phyloP scores from a whole-genome alignment of 2,329 filamentous ascomycete genomes.

The Ramularia collo-cygni region DNA sequence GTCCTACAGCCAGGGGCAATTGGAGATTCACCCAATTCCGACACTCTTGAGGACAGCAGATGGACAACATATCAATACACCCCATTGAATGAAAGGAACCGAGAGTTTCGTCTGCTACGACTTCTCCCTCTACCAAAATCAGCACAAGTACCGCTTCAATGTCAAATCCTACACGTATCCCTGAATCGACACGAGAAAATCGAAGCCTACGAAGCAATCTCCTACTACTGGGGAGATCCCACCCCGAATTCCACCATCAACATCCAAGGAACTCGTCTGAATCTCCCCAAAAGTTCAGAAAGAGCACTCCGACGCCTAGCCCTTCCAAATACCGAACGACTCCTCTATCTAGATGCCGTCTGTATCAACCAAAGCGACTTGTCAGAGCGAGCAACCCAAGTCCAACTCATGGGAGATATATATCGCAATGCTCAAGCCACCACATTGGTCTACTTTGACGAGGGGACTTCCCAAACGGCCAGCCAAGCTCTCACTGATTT shows the following conservation, averaged over 20 bases:
- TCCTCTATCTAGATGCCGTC: conserved; percentile 3
- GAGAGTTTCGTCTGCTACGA: conserved; percentile 2
- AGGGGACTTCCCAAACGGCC: not conserved
- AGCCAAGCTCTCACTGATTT: not conserved
- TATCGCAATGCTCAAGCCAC: not conserved
- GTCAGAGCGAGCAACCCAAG: conserved; percentile 2
- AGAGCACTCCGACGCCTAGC: conserved; percentile 1
- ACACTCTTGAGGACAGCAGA: too few species aligned
- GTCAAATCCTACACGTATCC: not conserved
- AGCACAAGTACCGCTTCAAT: not conserved
- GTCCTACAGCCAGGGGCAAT: too few species aligned
- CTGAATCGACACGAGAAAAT: not conserved
- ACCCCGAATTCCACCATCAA: not conserved
- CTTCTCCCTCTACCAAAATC: not conserved
- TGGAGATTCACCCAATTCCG: too few species aligned
- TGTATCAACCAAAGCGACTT: conserved; percentile 6
- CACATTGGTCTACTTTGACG: conserved; percentile 1
- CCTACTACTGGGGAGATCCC: conserved; percentile 7
- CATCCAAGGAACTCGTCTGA: not conserved
- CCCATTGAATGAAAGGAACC: not conserved
- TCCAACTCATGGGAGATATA: conserved; percentile 3
- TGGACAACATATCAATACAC: not conserved
- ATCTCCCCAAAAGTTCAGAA: not conserved
- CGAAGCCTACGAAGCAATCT: conserved; percentile 3
- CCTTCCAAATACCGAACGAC: not conserved